phyloP scores from a whole-genome alignment of 176 grass and related monocot species.

The Olyra latifolia region DNA sequence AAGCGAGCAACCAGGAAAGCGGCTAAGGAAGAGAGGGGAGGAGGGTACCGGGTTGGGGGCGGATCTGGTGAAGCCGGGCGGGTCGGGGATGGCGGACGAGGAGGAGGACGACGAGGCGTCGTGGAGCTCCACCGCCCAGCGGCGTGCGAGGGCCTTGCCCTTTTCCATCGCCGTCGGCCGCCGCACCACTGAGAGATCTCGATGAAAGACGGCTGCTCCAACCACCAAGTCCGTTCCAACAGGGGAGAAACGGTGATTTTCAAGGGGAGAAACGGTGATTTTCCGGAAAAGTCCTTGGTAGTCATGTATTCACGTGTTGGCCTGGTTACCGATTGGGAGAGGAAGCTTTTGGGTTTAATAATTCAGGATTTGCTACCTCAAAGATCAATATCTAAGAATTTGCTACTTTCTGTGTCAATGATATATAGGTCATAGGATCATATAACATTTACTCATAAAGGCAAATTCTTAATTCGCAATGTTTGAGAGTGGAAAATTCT shows the following conservation, averaged over 20 bases:
- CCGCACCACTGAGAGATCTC: background rate
- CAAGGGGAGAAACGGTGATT: background rate
- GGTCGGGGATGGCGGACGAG: slow-evolving; percentile 53
- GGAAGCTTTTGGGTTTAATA: background rate
- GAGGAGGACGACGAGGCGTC: slow-evolving; percentile 57
- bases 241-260: background rate
- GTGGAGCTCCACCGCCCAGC: slow-evolving; percentile 88
- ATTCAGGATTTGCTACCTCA: too few relatives aligned
- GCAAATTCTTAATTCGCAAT: too few relatives aligned
- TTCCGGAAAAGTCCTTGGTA: background rate
- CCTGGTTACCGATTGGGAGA: background rate
- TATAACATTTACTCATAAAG: too few relatives aligned
- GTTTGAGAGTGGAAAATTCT: too few relatives aligned
- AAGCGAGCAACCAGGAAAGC: background rate
- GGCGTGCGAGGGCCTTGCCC: slow-evolving; percentile 79
- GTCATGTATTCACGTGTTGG: background rate
- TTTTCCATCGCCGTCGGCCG: slow-evolving; percentile 72
- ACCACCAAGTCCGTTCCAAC: background rate
- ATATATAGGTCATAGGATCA: too few relatives aligned
- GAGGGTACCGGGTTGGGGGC: slow-evolving; percentile 55
- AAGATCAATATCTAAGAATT: too few relatives aligned
- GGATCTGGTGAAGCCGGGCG: slow-evolving; percentile 78
- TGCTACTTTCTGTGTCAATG: too few relatives aligned
- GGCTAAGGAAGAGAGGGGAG: background rate
- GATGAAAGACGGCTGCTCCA: background rate